A percentile compares a stretch with the other conserved stretches of the same genome.
Evolutionary conservation across 306 rosid species (phyloP).

Genomic region (Quercus agrifolia): DNA sequence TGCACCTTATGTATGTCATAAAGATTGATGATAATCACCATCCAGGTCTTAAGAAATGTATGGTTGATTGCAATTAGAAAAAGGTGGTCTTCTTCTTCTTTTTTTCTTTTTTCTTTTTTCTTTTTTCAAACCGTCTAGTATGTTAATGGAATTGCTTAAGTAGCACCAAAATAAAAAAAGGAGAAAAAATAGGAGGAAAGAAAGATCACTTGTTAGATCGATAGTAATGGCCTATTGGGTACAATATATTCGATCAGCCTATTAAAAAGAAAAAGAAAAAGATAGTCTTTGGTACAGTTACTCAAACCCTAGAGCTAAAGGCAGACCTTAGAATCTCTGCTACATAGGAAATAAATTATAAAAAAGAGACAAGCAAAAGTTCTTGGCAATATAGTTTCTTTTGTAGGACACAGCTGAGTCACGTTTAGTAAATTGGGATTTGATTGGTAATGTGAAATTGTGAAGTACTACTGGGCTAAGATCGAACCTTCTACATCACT

Average conservation of each 20-base stretch:
- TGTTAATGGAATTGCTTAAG: background rate
- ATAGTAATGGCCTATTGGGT: background rate
- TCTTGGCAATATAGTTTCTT: background rate
- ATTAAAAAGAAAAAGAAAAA: no score
- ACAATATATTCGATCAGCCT: no score
- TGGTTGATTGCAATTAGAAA: background rate
- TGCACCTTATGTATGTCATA: no score
- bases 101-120: no score
- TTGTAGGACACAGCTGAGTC: background rate
- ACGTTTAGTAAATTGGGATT: background rate
- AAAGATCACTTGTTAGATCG: background rate
- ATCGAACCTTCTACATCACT: slow-evolving; percentile 30
- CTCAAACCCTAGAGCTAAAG: slow-evolving; percentile 2
- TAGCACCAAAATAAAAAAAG: background rate
- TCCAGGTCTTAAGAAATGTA: background rate
- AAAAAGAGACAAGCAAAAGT: background rate
- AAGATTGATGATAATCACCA: no score
- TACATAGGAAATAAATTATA: background rate
- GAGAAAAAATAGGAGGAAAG: background rate
- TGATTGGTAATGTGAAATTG: background rate
- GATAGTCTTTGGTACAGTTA: background rate
- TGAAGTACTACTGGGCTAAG: background rate
- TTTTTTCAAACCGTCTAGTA: background rate
- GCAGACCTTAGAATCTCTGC: slow-evolving; percentile 15
- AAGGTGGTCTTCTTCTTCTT: no score